Evolutionary conservation across 768 basidiomycete genomes (phyloP), one percentile per base, ranked within the genome.

Genomic region (Tricholoma furcatifolium): DNA sequence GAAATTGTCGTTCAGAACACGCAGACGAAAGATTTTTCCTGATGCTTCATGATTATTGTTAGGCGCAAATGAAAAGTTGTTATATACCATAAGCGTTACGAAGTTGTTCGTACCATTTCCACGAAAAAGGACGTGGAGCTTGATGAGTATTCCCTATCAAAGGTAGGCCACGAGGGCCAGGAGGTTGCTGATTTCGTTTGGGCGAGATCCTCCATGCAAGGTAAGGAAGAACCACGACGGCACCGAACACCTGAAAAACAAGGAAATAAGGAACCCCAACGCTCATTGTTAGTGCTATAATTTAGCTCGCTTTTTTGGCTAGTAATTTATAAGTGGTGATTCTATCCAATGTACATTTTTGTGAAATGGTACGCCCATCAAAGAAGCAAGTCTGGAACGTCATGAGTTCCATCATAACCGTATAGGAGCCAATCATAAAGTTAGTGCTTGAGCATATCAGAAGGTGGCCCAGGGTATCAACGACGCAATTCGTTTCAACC

Each of bases 41-140:
- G n/a, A 9, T n/a, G 27, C 27, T 27, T 27, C 3, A 27, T 27
- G 27, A 27, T 27, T 27, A 27, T 27, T 4, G 18, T 17, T 10
- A 23, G 31, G 30, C 10, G 40, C 40, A 12, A 21, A n/a, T 18
- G 23, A 24, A 50, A 24, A 35, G 20, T 4, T 20, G 40, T n/a
- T 36, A 15, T 39, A 6, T 5, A 50, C 49, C 49, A 20, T 50
- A 50, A 9, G 14, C 17, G 14, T 50, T 50, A 6, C 38, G 38
- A 30, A 51, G 34, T n/a, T 42, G 27, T 35, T 51, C 50, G 27
- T 51, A 51, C 50, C 50, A 51, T 43, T 51, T 51, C 50, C 50
- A 51, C n/a, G 50, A 51, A 35, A 51, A 51, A 10, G 50, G 50
- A 21, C 50, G 40, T 30, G 50, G 50, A 5, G 50, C 50, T 36